Percentiles rank a stretch among this genome's conserved stretches.
Conservation (phyloP, 495 filamentous ascomycete species). For the Penicillium tannophilum region DNA sequence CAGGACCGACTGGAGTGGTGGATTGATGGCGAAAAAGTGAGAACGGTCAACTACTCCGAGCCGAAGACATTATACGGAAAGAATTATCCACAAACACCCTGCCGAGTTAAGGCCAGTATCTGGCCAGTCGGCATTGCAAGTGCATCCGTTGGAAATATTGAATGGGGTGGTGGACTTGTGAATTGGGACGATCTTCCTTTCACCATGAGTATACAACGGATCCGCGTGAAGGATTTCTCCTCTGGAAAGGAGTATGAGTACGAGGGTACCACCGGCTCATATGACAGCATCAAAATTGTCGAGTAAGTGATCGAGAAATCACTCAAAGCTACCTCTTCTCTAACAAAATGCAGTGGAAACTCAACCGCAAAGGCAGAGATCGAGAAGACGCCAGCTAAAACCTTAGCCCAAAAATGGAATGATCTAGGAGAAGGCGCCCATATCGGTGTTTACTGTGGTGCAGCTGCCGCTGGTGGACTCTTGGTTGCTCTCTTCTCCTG, state of each 20-base stretch:
- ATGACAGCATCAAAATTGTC: constrained; percentile 42
- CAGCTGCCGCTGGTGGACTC: constrained; percentile 13
- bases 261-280: constrained; percentile 31
- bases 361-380: constrained; percentile 51
- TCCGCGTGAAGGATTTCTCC: constrained; percentile 39
- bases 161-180: constrained; percentile 75
- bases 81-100: constrained; percentile 80
- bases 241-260: constrained; percentile 40
- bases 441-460: constrained; percentile 29
- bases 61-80: constrained; percentile 40
- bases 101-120: constrained; percentile 25
- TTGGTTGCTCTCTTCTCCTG: constrained; percentile 11
- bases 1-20: constrained; percentile 69
- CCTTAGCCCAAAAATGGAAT: constrained; percentile 58
- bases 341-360: constrained; percentile 44
- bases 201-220: constrained; percentile 62
- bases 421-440: constrained; percentile 53
- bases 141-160: constrained; percentile 50
- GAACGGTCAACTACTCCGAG: constrained; percentile 57
- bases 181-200: constrained; percentile 61
- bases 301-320: constrained; percentile 43
- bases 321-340: not conserved
- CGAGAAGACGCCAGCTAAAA: constrained; percentile 35
- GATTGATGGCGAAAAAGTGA: constrained; percentile 67
- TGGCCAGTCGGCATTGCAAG: constrained; percentile 38